These are phyloP conservation scores for Eutreptiella sp. DNA, from an alignment of 208 protist genomes.

Conservation along the genomic window DNA sequence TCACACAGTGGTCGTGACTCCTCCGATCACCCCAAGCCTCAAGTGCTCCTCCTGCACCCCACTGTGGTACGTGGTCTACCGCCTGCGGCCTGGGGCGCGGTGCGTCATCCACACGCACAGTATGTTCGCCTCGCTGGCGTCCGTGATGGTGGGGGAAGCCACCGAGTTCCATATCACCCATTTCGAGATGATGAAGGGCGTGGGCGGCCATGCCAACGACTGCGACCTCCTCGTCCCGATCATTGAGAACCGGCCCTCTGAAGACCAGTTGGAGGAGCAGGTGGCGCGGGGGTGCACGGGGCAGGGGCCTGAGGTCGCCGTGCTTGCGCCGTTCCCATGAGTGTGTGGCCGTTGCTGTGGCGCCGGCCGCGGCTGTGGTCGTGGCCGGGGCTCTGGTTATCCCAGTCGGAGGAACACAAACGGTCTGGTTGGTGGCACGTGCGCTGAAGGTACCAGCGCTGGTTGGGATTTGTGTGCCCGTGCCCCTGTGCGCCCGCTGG, in stretches of 20 bases:
- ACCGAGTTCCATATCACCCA: slow-evolving; percentile 87
- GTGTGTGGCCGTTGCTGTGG: no score
- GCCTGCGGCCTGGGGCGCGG: slow-evolving; percentile 65
- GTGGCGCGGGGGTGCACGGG: neutral
- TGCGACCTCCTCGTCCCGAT: slow-evolving; percentile 85
- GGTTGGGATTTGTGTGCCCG: no score
- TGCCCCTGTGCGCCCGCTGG: no score
- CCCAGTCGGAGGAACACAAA: no score
- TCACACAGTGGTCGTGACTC: slow-evolving; percentile 41
- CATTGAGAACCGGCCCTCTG: slow-evolving; percentile 86
- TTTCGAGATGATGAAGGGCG: slow-evolving; percentile 91
- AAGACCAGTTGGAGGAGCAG: slow-evolving; percentile 54
- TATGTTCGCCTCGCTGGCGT: slow-evolving; percentile 64
- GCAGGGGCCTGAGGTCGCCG: no score
- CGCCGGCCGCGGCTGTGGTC: no score
- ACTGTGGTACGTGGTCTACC: slow-evolving; percentile 85
- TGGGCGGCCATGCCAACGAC: slow-evolving; percentile 62
- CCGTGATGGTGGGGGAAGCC: slow-evolving; percentile 61
- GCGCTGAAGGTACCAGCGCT: no score
- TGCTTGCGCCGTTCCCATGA: no score
- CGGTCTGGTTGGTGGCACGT: no score
- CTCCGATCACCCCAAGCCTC: slow-evolving; percentile 37
- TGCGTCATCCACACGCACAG: slow-evolving; percentile 87
- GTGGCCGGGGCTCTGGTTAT: no score
- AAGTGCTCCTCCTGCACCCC: slow-evolving; percentile 84